These are phyloP conservation scores for Lunasporangiospora selenospora DNA, from an alignment of 192 early-diverging fungal species.

Conservation along the genomic window DNA sequence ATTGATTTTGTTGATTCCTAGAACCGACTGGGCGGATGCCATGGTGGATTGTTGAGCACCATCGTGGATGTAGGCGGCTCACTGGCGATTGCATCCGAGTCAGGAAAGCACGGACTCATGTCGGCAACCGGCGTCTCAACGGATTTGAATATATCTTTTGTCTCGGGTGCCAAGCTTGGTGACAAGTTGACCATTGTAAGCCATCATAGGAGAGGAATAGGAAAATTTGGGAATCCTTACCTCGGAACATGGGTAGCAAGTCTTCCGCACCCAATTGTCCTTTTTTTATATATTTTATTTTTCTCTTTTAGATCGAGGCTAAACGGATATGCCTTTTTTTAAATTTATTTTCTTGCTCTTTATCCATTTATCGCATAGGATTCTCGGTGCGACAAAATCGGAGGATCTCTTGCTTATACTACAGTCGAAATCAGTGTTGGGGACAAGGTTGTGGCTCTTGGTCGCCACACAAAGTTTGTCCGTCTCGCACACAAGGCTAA, in stretches of 20 bases:
- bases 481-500: slow-evolving; percentile 39
- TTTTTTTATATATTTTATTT: background rate
- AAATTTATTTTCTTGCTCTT: background rate
- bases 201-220: background rate
- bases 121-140: slow-evolving; percentile 62
- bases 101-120: no score
- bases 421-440: slow-evolving; percentile 49
- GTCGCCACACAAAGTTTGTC: slow-evolving; percentile 65
- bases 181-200: slow-evolving; percentile 55
- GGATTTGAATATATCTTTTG: slow-evolving; percentile 62
- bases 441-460: slow-evolving; percentile 54
- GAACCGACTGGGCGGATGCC: slow-evolving; percentile 55
- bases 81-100: slow-evolving; percentile 57
- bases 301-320: background rate
- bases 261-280: background rate
- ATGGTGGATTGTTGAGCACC: slow-evolving; percentile 60
- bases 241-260: no score
- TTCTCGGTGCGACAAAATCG: slow-evolving; percentile 57
- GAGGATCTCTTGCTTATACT: slow-evolving; percentile 62
- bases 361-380: slow-evolving; percentile 24
- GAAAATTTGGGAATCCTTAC: background rate
- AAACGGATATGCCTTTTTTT: background rate
- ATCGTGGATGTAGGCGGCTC: slow-evolving; percentile 63
- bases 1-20: slow-evolving; percentile 5
- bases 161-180: slow-evolving; percentile 53